These are phyloP conservation scores for Globisporangium megalacanthum DNA, from an alignment of 352 stramenopile genomes.

Conservation along the genomic window DNA sequence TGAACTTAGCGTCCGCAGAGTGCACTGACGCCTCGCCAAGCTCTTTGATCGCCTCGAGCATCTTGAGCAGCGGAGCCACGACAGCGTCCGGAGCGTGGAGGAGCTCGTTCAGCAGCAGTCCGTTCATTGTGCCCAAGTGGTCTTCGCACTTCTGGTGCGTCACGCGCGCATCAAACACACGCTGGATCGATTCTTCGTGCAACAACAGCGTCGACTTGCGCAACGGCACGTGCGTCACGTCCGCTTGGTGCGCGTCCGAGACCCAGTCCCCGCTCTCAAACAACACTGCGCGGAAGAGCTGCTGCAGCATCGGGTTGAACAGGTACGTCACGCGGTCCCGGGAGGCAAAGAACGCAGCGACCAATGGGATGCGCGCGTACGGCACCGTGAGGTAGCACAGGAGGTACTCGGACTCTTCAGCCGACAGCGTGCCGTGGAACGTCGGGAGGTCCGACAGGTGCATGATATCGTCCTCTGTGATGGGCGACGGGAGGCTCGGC, in stretches of 20 bases:
- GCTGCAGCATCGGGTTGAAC: slow-evolving; percentile 79
- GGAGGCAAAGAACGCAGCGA: slow-evolving; percentile 96
- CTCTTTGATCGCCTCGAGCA: slow-evolving; percentile 78
- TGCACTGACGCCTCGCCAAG: slow-evolving; percentile 78
- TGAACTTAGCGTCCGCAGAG: slow-evolving; percentile 77
- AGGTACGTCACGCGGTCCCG: slow-evolving; percentile 87
- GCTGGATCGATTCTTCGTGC: slow-evolving; percentile 74
- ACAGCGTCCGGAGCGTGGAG: slow-evolving; percentile 92
- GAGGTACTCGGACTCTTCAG: slow-evolving; percentile 96
- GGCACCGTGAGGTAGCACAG: slow-evolving; percentile 98
- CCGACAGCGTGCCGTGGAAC: slow-evolving; percentile 94
- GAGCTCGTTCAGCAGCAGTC: slow-evolving; percentile 98
- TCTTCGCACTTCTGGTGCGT: slow-evolving; percentile 81
- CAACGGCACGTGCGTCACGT: slow-evolving; percentile 73
- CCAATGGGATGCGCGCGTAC: slow-evolving; percentile 97
- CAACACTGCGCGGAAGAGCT: slow-evolving; percentile 80
- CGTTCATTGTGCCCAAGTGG: slow-evolving; percentile 93
- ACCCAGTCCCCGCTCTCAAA: slow-evolving; percentile 90
- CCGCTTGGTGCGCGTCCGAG: slow-evolving; percentile 41
- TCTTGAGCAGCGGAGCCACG: slow-evolving; percentile 64
- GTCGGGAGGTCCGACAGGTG: slow-evolving; percentile 95
- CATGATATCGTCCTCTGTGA: slow-evolving; percentile 97
- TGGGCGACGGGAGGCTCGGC: slow-evolving; percentile 30
- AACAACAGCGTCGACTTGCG: slow-evolving; percentile 79
- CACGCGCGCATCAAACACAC: slow-evolving; percentile 64